Conservation (phyloP, 2,329 filamentous ascomycete genomes). For the Alternaria postmessia region DNA sequence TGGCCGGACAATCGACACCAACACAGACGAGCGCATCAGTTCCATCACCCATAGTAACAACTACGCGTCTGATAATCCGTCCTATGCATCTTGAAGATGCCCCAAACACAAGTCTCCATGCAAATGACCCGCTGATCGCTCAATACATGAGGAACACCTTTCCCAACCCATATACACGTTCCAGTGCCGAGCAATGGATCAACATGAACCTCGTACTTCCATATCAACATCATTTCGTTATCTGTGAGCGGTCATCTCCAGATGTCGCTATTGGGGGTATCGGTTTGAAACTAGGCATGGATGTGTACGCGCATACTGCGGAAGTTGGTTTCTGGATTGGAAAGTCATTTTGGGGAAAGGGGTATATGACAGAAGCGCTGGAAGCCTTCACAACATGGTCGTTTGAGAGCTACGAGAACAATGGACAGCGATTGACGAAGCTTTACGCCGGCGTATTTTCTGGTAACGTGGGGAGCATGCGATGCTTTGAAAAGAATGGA, state of each 20-base stretch:
- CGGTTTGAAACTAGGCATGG: slow-evolving; percentile 48
- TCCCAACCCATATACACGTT: slow-evolving; percentile 51
- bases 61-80: slow-evolving; percentile 39
- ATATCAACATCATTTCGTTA: slow-evolving; percentile 28
- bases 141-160: slow-evolving; percentile 51
- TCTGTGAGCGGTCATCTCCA: slow-evolving; percentile 24
- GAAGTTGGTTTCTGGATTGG: slow-evolving; percentile 56
- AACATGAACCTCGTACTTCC: slow-evolving; percentile 27
- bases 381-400: slow-evolving; percentile 46
- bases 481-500: slow-evolving; percentile 50
- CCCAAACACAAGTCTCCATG: slow-evolving; percentile 30
- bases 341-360: slow-evolving; percentile 47
- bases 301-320: slow-evolving; percentile 48
- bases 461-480: slow-evolving; percentile 48
- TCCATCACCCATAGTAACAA: slow-evolving; percentile 41
- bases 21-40: slow-evolving; percentile 27
- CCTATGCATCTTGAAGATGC: slow-evolving; percentile 46
- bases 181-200: slow-evolving; percentile 48
- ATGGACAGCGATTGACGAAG: slow-evolving; percentile 33
- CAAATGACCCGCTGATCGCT: slow-evolving; percentile 44
- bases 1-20: slow-evolving; percentile 27
- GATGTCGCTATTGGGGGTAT: slow-evolving; percentile 46
- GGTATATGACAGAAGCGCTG: slow-evolving; percentile 45
- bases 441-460: slow-evolving; percentile 41
- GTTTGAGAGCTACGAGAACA: slow-evolving; percentile 39